Percentiles rank a stretch among this genome's conserved stretches.
Evolutionary conservation across 441 rosid species (phyloP).

Genomic region (Pelargonium myrrhifolium): DNA sequence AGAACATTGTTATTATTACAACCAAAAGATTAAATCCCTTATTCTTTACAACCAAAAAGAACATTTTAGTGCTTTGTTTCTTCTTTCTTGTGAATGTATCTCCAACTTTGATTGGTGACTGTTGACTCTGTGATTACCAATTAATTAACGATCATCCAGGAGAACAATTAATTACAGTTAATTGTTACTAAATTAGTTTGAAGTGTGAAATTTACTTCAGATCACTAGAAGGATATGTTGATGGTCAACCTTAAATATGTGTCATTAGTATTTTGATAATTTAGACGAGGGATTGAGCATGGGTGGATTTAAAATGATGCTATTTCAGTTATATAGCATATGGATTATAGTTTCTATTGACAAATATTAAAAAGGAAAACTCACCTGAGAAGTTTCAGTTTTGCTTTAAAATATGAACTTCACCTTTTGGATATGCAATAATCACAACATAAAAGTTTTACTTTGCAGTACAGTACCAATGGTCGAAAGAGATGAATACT

Average conservation of each 20-base stretch:
- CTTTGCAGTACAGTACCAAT: not conserved
- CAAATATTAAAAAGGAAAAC: not conserved
- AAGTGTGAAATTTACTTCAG: not conserved
- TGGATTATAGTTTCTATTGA: not conserved
- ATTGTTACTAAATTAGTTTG: not conserved
- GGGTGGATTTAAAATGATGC: not conserved
- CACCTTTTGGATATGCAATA: not conserved
- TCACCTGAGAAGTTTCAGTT: not conserved
- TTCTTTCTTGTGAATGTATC: not conserved
- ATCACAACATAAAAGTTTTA: not conserved
- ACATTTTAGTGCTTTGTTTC: not conserved
- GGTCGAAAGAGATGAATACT: no score
- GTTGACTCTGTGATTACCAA: not conserved
- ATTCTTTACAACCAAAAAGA: not conserved
- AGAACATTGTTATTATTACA: not conserved
- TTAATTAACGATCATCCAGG: not conserved
- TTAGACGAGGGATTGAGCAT: not conserved
- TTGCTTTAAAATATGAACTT: not conserved
- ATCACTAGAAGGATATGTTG: not conserved
- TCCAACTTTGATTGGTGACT: not conserved
- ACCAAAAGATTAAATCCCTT: not conserved
- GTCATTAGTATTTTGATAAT: not conserved
- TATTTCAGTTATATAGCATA: not conserved
- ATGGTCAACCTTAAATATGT: not conserved
- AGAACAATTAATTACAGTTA: not conserved